These are phyloP conservation scores for Iberis pinnata DNA, from an alignment of 345 rosid genomes.

Conservation along the genomic window DNA sequence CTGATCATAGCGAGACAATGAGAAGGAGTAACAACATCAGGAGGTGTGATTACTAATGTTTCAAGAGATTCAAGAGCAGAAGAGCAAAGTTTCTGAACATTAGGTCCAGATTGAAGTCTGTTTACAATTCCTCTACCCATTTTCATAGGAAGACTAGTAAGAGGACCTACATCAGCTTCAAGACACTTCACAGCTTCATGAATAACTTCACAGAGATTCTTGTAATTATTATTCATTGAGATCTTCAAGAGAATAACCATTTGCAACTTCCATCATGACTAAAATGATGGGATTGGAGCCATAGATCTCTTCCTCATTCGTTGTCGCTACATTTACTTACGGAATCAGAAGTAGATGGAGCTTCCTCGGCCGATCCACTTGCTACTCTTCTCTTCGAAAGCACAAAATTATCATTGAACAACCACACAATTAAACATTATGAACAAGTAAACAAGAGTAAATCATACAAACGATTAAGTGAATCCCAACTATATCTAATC, in stretches of 20 bases:
- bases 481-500: too few species aligned
- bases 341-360: too few species aligned
- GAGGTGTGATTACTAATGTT: slow-evolving; percentile 23
- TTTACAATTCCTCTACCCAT: slow-evolving; percentile 76
- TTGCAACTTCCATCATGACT: too few species aligned
- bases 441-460: too few species aligned
- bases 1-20: slow-evolving; percentile 35
- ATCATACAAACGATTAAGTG: too few species aligned
- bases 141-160: slow-evolving; percentile 50
- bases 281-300: too few species aligned
- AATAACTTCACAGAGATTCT: slow-evolving; percentile 38
- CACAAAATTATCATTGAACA: too few species aligned
- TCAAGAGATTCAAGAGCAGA: slow-evolving; percentile 55
- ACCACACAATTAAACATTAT: too few species aligned
- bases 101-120: slow-evolving; percentile 62
- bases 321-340: too few species aligned
- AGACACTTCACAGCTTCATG: slow-evolving; percentile 47
- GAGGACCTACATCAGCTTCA: slow-evolving; percentile 62
- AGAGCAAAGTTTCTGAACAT: slow-evolving; percentile 67
- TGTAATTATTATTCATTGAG: slow-evolving; percentile 37
- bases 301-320: too few species aligned
- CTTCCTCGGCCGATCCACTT: too few species aligned
- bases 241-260: slow-evolving; percentile 52
- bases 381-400: too few species aligned
- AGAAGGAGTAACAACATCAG: slow-evolving; percentile 16